Evolutionary conservation across 345 rosid species (phyloP).

Genomic region (Pistacia vera): DNA sequence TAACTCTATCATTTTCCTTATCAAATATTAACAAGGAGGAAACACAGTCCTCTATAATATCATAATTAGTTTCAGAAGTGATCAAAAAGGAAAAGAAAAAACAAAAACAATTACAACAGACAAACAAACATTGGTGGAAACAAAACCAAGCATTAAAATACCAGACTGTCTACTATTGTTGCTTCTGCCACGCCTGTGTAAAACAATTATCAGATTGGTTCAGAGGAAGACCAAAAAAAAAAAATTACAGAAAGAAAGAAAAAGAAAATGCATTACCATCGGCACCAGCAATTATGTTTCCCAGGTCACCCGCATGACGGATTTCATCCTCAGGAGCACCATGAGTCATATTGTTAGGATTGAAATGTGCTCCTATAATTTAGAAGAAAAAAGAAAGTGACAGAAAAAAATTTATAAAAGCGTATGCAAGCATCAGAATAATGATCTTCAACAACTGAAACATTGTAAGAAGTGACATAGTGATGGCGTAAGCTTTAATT

Average conservation of each 20-base stretch:
- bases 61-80: not conserved
- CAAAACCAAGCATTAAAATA: constrained; percentile 22
- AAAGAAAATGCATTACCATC: constrained; percentile 56
- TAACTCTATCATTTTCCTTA: not conserved
- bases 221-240: not conserved
- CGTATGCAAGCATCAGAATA: constrained; percentile 2
- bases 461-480: not conserved
- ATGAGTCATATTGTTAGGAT: constrained; percentile 83
- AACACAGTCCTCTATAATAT: not conserved
- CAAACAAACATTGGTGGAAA: not conserved
- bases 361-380: constrained; percentile 82
- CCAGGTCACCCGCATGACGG: constrained; percentile 99
- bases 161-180: constrained; percentile 83
- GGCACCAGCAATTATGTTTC: constrained; percentile 94
- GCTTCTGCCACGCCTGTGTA: constrained; percentile 88
- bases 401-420: not conserved
- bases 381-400: not conserved
- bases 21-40: constrained; percentile 2
- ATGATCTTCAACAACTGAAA: not conserved
- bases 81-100: not conserved
- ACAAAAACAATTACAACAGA: not conserved
- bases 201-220: constrained; percentile 11
- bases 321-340: constrained; percentile 94
- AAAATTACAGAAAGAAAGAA: not conserved
- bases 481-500: constrained; percentile 1